Conservation (phyloP, 164 flowering plant species). For the grape (Vitis vinifera) region DNA sequence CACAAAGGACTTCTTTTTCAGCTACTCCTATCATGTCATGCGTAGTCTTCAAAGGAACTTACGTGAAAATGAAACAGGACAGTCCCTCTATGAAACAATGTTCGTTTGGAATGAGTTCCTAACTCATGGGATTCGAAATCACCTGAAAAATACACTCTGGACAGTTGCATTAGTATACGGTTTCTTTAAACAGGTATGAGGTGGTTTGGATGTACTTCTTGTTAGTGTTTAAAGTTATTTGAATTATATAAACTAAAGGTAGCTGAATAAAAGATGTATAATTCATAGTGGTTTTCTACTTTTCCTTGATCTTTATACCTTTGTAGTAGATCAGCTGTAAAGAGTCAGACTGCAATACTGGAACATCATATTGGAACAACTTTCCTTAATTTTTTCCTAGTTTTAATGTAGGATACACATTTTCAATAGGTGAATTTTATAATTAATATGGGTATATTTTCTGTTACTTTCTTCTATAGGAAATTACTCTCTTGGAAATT, state of each 20-base stretch:
- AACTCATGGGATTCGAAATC: slow-evolving; percentile 76
- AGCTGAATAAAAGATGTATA: background rate
- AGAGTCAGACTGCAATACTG: background rate
- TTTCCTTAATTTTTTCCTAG: background rate
- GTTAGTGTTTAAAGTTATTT: background rate
- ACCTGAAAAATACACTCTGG: slow-evolving; percentile 81
- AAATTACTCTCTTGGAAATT: background rate
- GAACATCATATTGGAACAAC: background rate
- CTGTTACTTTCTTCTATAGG: background rate
- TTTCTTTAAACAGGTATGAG: slow-evolving; percentile 86
- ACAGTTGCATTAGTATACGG: slow-evolving; percentile 94
- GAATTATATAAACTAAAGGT: too few species aligned
- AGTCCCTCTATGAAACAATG: slow-evolving; percentile 71
- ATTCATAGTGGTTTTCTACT: background rate
- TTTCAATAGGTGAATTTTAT: background rate
- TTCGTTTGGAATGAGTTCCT: slow-evolving; percentile 98
- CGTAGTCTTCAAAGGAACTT: slow-evolving; percentile 89
- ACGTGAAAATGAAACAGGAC: slow-evolving; percentile 48
- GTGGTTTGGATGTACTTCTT: background rate
- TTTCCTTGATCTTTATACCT: background rate
- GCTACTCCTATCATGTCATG: slow-evolving; percentile 98
- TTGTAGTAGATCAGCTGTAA: background rate
- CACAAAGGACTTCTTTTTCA: slow-evolving; percentile 98
- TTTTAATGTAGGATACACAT: background rate
- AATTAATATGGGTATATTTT: background rate